Evolutionary conservation across 208 protist genomes (phyloP), one percentile per base, ranked within the genome.

Genomic region (Trypanosoma grayi): DNA sequence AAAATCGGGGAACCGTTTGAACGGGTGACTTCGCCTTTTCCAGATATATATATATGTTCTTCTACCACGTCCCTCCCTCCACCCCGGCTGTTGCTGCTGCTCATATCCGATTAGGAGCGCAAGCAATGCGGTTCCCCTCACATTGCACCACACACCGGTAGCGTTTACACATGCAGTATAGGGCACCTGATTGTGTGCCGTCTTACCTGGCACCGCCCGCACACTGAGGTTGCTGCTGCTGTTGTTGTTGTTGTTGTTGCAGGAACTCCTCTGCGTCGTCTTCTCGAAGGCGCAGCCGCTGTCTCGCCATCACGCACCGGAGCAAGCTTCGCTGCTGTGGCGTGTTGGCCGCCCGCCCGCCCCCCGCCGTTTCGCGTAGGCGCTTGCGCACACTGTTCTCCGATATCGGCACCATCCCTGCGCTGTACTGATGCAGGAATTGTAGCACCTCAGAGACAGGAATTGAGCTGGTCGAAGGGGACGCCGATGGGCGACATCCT

Each of bases 351-450:
- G 22, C 22, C 18, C 40, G 44, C 16, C 10, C 43, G 22, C 18
- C 22, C 22, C 30, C 27, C 31, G 40, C 53, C n/a, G 51, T 57
- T 16, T 61, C 66, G 2, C 83, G 82, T 14, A 68, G 41, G 18
- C 87, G 81, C 68, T 94, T 94, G 25, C 88, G 82, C 20, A 46
- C 44, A 36, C n/a, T 61, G 33, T 59, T 83, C 46, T 85, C 73
- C 20, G 68, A 8, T 16, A 52, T 66, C 20, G 78, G 81, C 30
- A 92, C 66, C 24, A 94, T 66, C 25, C 88, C 88, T 39, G 85
- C 77, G 46, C 83, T 94, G 77, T 92, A 92, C 53, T 79, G 62
- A 58, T 90, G 82, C 30, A 94, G 61, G 48, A 90, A 92, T 44
- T 74, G 27, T 22, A 90, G 47, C 14, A 94, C 41, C 9, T 44